These are phyloP conservation scores for Aspergillus funiculosus DNA, from an alignment of 495 filamentous ascomycete species.

Conservation along the genomic window DNA sequence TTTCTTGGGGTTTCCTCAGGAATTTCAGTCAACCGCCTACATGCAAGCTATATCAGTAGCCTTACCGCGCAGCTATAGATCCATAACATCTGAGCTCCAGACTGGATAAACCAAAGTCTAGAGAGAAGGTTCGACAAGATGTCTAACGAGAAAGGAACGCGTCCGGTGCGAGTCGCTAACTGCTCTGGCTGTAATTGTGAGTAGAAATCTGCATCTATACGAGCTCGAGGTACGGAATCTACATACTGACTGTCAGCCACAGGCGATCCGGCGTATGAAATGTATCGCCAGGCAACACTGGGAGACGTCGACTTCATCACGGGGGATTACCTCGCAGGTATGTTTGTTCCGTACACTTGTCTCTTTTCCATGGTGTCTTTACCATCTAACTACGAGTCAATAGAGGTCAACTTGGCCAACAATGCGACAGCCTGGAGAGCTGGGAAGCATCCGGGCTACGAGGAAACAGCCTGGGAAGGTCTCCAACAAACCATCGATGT, in stretches of 20 bases:
- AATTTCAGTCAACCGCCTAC: too few species aligned
- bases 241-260: conserved; percentile 2
- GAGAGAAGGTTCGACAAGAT: conserved; percentile 8
- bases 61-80: neutral
- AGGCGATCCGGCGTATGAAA: conserved; percentile 42
- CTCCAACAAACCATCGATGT: conserved; percentile 40
- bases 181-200: conserved; percentile 44
- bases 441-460: conserved; percentile 37
- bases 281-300: conserved; percentile 40
- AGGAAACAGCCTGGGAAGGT: conserved; percentile 42
- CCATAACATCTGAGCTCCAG: neutral
- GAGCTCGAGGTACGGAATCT: neutral
- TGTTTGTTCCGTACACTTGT: neutral
- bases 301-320: conserved; percentile 51
- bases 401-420: conserved; percentile 44
- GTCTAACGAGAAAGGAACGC: conserved; percentile 14
- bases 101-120: neutral
- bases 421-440: conserved; percentile 35
- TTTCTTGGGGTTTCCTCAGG: too few species aligned
- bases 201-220: neutral
- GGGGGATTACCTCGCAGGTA: conserved; percentile 51
- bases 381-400: conserved; percentile 6
- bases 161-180: conserved; percentile 44
- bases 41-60: conserved; percentile 1
- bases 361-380: too few species aligned